Evolutionary conservation across 441 rosid species (phyloP).

Genomic region (Corymbia citriodora): DNA sequence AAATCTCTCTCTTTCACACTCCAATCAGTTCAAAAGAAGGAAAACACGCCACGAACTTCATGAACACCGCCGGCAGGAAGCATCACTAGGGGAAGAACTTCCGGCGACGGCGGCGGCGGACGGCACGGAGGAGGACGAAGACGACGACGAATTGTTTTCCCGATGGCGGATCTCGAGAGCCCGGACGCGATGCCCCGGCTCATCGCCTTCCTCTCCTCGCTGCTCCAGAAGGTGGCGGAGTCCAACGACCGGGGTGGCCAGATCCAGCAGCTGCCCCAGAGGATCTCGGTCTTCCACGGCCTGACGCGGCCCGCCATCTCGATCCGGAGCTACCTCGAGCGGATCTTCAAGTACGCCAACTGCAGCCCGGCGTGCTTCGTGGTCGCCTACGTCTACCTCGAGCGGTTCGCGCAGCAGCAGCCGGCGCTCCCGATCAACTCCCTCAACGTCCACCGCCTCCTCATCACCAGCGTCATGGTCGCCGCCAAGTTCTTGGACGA

Average conservation of each 20-base stretch:
- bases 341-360: constrained; percentile 84
- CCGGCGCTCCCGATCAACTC: constrained; percentile 59
- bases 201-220: constrained; percentile 55
- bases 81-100: background rate
- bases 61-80: background rate
- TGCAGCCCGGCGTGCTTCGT: constrained; percentile 85
- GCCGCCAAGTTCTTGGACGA: constrained; percentile 96
- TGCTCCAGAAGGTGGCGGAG: constrained; percentile 58
- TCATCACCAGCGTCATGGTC: constrained; percentile 79
- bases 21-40: background rate
- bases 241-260: constrained; percentile 42
- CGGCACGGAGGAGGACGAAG: background rate
- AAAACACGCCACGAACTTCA: background rate
- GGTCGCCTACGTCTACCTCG: constrained; percentile 78
- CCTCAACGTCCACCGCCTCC: constrained; percentile 69
- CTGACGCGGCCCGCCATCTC: constrained; percentile 63
- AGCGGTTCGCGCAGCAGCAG: constrained; percentile 61
- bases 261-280: constrained; percentile 34
- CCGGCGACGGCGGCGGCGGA: background rate
- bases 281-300: constrained; percentile 60
- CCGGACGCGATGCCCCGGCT: constrained; percentile 48
- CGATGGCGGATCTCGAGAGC: constrained; percentile 10
- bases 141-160: background rate
- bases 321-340: constrained; percentile 58
- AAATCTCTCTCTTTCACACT: background rate